A percentile compares a stretch with the other conserved stretches of the same genome.
These are phyloP conservation scores for Ustilago nuda DNA, from an alignment of 1,284 basidiomycete genomes.

Conservation along the genomic window DNA sequence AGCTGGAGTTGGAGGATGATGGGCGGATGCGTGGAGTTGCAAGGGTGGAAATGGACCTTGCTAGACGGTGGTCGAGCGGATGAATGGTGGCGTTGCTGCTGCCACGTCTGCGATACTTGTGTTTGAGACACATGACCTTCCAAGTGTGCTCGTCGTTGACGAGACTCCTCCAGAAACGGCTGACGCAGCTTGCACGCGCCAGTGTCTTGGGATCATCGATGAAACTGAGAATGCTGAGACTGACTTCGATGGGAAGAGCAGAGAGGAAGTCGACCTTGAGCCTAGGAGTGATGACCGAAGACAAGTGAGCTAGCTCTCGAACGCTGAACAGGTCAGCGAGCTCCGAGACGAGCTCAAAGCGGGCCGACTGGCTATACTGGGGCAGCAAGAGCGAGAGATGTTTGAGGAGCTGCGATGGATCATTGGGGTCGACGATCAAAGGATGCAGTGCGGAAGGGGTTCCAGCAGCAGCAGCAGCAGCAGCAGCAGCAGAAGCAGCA, in stretches of 20 bases:
- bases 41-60: slow-evolving; percentile 29
- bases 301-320: slow-evolving; percentile 83
- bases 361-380: slow-evolving; percentile 44
- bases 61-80: slow-evolving; percentile 37
- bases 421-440: slow-evolving; percentile 35
- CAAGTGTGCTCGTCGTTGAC: slow-evolving; percentile 86
- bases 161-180: slow-evolving; percentile 80
- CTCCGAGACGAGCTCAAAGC: slow-evolving; percentile 56
- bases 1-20: slow-evolving; percentile 12
- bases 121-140: slow-evolving; percentile 79
- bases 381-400: slow-evolving; percentile 51
- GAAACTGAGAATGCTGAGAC: slow-evolving; percentile 82
- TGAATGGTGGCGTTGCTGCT: slow-evolving; percentile 37
- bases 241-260: slow-evolving; percentile 85
- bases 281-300: slow-evolving; percentile 79
- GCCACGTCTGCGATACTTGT: slow-evolving; percentile 49
- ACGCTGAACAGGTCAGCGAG: slow-evolving; percentile 71
- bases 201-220: slow-evolving; percentile 85
- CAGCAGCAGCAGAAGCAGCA: slow-evolving; percentile 34
- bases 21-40: slow-evolving; percentile 15
- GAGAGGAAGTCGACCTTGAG: slow-evolving; percentile 88
- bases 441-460: slow-evolving; percentile 18
- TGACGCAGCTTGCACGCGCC: slow-evolving; percentile 79
- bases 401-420: slow-evolving; percentile 49
- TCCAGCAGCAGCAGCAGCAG: slow-evolving; percentile 19